A percentile compares a stretch with the other conserved stretches of the same genome.
Conservation (phyloP, 768 basidiomycete genomes). For the Boletus coccyginus region DNA sequence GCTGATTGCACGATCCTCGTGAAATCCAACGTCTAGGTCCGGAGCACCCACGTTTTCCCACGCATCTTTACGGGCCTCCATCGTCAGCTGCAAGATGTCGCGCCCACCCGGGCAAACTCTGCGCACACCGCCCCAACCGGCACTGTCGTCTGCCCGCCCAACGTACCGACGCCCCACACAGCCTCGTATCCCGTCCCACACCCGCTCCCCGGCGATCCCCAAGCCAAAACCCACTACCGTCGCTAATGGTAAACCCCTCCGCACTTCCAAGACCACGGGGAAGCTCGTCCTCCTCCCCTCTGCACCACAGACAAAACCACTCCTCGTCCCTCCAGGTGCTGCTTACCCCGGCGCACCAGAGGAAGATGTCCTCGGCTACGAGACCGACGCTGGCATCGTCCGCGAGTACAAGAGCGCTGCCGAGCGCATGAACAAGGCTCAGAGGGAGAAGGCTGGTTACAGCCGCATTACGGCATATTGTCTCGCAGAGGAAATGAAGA, state of each 20-base stretch:
- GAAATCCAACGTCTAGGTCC: too few species aligned
- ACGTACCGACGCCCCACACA: slow-evolving; percentile 22
- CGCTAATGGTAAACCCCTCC: slow-evolving; percentile 50
- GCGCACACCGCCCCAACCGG: slow-evolving; percentile 22
- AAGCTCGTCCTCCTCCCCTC: slow-evolving; percentile 89
- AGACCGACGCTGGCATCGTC: slow-evolving; percentile 58
- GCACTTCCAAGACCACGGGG: slow-evolving; percentile 89
- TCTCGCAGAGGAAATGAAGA: slow-evolving; percentile 79
- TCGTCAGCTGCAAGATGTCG: slow-evolving; percentile 3
- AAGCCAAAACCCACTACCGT: slow-evolving; percentile 19
- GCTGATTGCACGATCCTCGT: too few species aligned
- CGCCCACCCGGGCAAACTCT: slow-evolving; percentile 1
- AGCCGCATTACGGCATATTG: slow-evolving; percentile 88
- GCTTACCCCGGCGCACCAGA: slow-evolving; percentile 29
- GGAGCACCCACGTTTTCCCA: too few species aligned
- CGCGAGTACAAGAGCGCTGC: slow-evolving; percentile 81
- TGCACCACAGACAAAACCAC: slow-evolving; percentile 82
- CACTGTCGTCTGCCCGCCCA: slow-evolving; percentile 21
- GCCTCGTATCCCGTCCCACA: slow-evolving; percentile 18
- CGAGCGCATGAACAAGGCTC: slow-evolving; percentile 85
- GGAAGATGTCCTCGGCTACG: slow-evolving; percentile 56
- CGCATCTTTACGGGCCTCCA: too few species aligned
- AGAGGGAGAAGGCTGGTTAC: slow-evolving; percentile 77
- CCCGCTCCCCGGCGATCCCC: slow-evolving; percentile 10
- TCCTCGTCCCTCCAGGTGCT: slow-evolving; percentile 27